Percentiles rank a stretch among this genome's conserved stretches.
These are phyloP conservation scores for Sporothrix euskadiensis DNA, from an alignment of 2,329 filamentous ascomycete genomes.

Conservation along the genomic window DNA sequence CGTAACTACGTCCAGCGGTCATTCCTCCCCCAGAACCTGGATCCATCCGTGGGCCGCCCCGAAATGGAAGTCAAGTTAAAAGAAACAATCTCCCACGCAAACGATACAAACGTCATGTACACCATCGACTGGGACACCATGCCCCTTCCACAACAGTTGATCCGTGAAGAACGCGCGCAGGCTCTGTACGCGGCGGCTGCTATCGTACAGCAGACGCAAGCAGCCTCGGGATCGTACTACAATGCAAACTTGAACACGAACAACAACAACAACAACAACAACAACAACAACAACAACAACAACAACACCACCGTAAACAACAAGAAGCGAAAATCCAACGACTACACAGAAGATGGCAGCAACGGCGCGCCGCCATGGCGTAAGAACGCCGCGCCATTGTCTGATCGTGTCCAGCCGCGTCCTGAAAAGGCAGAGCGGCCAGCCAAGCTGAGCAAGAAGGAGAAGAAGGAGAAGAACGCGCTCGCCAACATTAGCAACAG, in stretches of 20 bases:
- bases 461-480: conserved; percentile 28
- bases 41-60: conserved; percentile 59
- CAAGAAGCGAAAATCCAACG: conserved; percentile 83
- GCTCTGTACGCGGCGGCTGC: conserved; percentile 30
- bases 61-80: conserved; percentile 87
- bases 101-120: conserved; percentile 70
- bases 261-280: not conserved
- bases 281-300: conserved; percentile 21
- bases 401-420: conserved; percentile 70
- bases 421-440: conserved; percentile 45
- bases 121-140: conserved; percentile 79
- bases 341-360: conserved; percentile 51
- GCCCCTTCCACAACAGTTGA: conserved; percentile 81
- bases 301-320: conserved; percentile 40
- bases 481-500: conserved; percentile 3
- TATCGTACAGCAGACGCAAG: conserved; percentile 22
- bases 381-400: conserved; percentile 61
- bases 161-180: conserved; percentile 64
- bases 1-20: conserved; percentile 86
- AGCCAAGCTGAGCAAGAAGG: conserved; percentile 28
- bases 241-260: not conserved
- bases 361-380: conserved; percentile 68
- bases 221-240: conserved; percentile 16
- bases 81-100: conserved; percentile 78
- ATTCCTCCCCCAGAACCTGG: conserved; percentile 72